Conservation (phyloP, 352 stramenopile species). For the Halophytophthora polymorphica region DNA sequence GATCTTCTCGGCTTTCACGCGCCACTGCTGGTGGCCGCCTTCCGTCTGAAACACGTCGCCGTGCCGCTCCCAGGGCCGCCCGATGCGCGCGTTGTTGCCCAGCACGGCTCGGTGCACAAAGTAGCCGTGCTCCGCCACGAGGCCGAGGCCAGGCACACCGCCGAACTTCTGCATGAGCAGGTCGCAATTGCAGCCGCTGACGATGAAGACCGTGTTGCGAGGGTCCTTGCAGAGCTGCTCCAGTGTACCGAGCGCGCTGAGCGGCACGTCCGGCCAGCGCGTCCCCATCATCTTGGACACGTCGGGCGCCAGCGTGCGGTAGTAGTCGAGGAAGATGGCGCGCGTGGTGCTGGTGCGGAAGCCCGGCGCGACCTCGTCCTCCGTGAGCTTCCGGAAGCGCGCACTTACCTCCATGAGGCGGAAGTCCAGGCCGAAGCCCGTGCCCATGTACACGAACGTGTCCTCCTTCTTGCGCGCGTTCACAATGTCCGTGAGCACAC, state of each 20-base stretch:
- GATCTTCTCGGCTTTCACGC: slow-evolving; percentile 92
- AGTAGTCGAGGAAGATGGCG: slow-evolving; percentile 98
- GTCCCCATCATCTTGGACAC: slow-evolving; percentile 75
- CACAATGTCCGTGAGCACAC: slow-evolving; percentile 72
- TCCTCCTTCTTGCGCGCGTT: slow-evolving; percentile 81
- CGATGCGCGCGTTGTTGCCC: slow-evolving; percentile 66
- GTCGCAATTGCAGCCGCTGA: slow-evolving; percentile 96
- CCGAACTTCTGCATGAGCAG: slow-evolving; percentile 94
- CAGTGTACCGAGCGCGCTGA: slow-evolving; percentile 76
- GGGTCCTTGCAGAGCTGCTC: slow-evolving; percentile 92
- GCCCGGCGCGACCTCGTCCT: slow-evolving; percentile 52
- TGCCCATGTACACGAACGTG: slow-evolving; percentile 82
- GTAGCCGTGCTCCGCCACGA: slow-evolving; percentile 98
- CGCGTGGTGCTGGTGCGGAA: slow-evolving; percentile 75
- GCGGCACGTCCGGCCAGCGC: slow-evolving; percentile 72
- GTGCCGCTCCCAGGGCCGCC: slow-evolving; percentile 65
- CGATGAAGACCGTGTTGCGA: slow-evolving; percentile 97
- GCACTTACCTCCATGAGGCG: slow-evolving; percentile 94
- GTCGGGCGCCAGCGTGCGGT: slow-evolving; percentile 95
- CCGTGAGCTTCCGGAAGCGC: slow-evolving; percentile 85
- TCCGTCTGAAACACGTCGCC: slow-evolving; percentile 62
- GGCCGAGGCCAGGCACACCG: slow-evolving; percentile 92
- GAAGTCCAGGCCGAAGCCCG: slow-evolving; percentile 95
- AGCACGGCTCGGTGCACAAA: slow-evolving; percentile 84
- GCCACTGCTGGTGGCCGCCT: slow-evolving; percentile 83